These are phyloP conservation scores for Rossbeevera mucosa DNA, from an alignment of 768 basidiomycete genomes.

Conservation along the genomic window DNA sequence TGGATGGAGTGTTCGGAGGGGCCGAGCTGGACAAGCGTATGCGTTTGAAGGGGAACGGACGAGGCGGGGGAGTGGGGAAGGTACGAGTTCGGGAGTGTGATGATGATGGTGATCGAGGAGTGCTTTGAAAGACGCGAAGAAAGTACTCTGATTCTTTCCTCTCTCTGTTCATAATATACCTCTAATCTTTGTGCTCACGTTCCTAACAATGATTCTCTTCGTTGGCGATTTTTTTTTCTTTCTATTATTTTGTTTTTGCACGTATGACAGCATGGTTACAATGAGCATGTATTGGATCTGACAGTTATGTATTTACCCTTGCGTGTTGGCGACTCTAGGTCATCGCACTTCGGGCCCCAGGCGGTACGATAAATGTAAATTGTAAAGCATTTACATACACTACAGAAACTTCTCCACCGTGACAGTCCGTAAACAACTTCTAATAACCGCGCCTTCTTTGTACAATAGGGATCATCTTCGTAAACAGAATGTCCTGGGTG, in stretches of 20 bases:
- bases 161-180: neutral
- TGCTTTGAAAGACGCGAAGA: neutral
- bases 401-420: too few species aligned
- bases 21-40: neutral
- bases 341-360: too few species aligned
- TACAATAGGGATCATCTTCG: conserved; percentile 13
- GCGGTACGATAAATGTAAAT: too few species aligned
- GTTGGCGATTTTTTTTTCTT: neutral
- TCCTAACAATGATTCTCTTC: neutral
- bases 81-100: conserved; percentile 6
- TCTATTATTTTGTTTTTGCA: conserved; percentile 3
- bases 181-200: neutral
- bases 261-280: conserved; percentile 1
- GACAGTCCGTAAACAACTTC: neutral
- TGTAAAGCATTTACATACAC: too few species aligned
- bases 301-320: conserved; percentile 19
- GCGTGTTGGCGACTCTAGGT: too few species aligned
- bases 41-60: conserved; percentile 4
- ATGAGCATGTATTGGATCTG: conserved; percentile 15
- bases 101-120: neutral
- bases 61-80: conserved; percentile 5
- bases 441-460: conserved; percentile 9
- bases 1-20: conserved; percentile 8
- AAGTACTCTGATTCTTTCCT: neutral
- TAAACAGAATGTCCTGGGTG: conserved; percentile 15